Base-by-base conservation (phyloP, 2,329 filamentous ascomycete genomes). In the Neofusicoccum laricinum region DNA sequence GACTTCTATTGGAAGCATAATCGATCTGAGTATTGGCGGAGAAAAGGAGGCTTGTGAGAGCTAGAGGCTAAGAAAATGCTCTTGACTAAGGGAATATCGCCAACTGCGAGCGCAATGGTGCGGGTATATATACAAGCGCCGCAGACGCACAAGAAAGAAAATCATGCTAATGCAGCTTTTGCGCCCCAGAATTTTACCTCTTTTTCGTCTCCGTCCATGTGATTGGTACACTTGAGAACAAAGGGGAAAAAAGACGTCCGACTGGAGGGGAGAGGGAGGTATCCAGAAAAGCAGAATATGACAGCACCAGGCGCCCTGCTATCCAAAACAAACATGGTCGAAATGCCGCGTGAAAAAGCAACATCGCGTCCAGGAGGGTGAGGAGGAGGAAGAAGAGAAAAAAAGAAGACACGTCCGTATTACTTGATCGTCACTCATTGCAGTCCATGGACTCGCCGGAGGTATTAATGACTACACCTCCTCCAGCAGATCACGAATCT, bases 401-500 rank as follows among this genome's bases (percentile, higher is more conserved):
- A 4, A 49, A n/a, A 25, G 41, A 7, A 17, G 41, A 34, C 19
- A 17, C 2, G 11, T 4, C 25, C 30, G 12, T 36, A 38, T 41
- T 50, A 40, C 30, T 36, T 59, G 12, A 30, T 46, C 40, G 30
- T 59, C 32, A 46, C 25, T 48, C 43, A 19, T 49, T 32, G 25
- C 19, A 36, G 8, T 61, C 30, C 10, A 19, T 50, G 10, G 41
- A n/a, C 7, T 34, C 3, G 11, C 15, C 10, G 11, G 21, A 58
- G 55, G 25, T 15, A 46, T 57, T 6, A 59, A 59, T 10, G 7
- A n/a, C 43, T 30, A 65, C 40, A 49, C 64, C 48, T 66, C 64
- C 59, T 77, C 76, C 66, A 76, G 68, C 75, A 82, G 72, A 66
- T 78, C 72, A 59, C 78, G 68, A 50, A 83, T 81, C 73, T 80